Percentiles rank a stretch among this genome's conserved stretches.
phyloP scores from a whole-genome alignment of 2,329 filamentous ascomycete species.

The Aulographum hederae region DNA sequence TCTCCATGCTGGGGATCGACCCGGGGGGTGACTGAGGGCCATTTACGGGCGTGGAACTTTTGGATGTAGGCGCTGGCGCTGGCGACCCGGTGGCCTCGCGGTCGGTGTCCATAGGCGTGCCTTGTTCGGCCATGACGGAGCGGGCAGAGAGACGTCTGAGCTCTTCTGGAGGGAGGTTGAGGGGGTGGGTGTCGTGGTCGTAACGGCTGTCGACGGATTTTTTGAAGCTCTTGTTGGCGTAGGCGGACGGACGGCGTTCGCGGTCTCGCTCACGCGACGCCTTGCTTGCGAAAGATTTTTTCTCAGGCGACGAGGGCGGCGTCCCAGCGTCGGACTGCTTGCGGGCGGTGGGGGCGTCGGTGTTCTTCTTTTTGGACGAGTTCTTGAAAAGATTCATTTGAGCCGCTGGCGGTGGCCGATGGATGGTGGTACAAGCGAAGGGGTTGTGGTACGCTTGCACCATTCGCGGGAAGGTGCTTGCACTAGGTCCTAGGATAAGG shows the following conservation, averaged over 20 bases:
- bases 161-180: conserved; percentile 83
- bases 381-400: conserved; percentile 4
- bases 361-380: conserved; percentile 3
- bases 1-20: conserved; percentile 23
- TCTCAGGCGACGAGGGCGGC: conserved; percentile 19
- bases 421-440: too few relatives aligned
- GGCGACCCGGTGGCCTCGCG: conserved; percentile 41
- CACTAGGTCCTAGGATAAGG: too few relatives aligned
- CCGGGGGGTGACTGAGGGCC: conserved; percentile 19
- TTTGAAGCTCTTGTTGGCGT: not conserved
- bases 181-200: conserved; percentile 63
- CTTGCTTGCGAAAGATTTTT: conserved; percentile 11
- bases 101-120: conserved; percentile 63
- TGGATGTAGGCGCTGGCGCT: conserved; percentile 30
- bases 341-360: not conserved
- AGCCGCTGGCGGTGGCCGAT: too few relatives aligned
- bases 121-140: conserved; percentile 22
- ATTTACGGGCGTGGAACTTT: too few relatives aligned
- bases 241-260: not conserved
- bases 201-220: conserved; percentile 23
- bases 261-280: not conserved
- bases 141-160: conserved; percentile 56
- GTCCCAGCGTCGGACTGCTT: conserved; percentile 4
- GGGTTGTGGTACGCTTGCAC: too few relatives aligned
- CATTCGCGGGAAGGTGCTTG: too few relatives aligned